Base-by-base conservation (phyloP, 2,329 filamentous ascomycete species). In the Coleophoma crateriformis region DNA sequence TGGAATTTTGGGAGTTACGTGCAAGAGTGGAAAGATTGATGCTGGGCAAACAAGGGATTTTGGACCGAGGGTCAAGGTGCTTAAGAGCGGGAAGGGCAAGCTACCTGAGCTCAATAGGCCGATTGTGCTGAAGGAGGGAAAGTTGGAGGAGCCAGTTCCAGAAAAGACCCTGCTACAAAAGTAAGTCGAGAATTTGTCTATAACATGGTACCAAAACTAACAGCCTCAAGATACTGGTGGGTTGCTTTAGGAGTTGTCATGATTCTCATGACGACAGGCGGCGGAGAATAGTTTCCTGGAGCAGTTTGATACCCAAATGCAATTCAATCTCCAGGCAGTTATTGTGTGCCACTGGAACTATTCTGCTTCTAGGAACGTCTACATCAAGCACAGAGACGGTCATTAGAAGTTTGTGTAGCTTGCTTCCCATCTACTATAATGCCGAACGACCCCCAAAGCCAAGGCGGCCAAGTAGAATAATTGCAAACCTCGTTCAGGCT, bases 121-220 rank as follows among this genome's bases (percentile, higher is more conserved):
- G 3, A 73, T 87, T 35, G 77, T 85, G 44, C 66, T 87, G 54
- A 76, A 70, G 0, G 78, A 84, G 55, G 83, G 83, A 14, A 81
- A 74, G 69, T 73, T 79, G 64, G 75, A 76, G 39, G 75, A 68
- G 49, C 71, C 72, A 53, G 74, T 76, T 61, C 68, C 67, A 48
- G 81, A 86, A 69, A 87, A 85, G 75, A 74, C 77, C 2, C 74
- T 87, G 54, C 63, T 87, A 50, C 82, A 86, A 67, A 86, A 84
- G 82, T 85, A 72, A 60, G 77, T 73, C 41, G 33, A 22, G 35
- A 4, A 10, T 10, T 27, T 4, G 3, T 4, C 27, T 27, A 4
- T 27, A 27, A 2, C 27, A 27, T 27, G 27, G 27, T 19, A 27
- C 27, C 27, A 10, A 27, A 7, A 38, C 10, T 15, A 20, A 46